Conservation (phyloP, 805 yeast genomes). For the Pichia rugopelliculosa region DNA sequence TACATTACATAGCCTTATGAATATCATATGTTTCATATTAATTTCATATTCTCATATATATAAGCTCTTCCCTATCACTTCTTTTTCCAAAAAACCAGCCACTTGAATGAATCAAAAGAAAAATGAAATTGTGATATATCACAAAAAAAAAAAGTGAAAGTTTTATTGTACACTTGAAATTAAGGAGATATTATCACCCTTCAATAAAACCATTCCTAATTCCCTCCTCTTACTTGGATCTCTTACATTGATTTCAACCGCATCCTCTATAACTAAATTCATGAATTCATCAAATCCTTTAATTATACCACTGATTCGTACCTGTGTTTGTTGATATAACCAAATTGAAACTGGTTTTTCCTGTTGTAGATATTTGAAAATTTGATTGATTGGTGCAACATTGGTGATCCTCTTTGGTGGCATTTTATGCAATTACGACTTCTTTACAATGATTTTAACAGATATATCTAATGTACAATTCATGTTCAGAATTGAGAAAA, state of each 20-base stretch:
- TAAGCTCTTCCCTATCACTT: not conserved
- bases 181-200: slow-evolving; percentile 90
- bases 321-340: slow-evolving; percentile 79
- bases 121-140: slow-evolving; percentile 9
- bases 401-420: slow-evolving; percentile 41
- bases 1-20: no score
- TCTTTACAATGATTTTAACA: no score
- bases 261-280: slow-evolving; percentile 65
- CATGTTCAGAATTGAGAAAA: no score
- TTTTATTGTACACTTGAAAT: slow-evolving; percentile 34
- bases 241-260: slow-evolving; percentile 52
- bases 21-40: not conserved
- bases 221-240: slow-evolving; percentile 34
- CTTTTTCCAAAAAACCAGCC: not conserved
- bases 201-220: slow-evolving; percentile 72
- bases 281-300: slow-evolving; percentile 96
- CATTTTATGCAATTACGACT: no score
- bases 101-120: not conserved
- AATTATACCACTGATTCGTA: slow-evolving; percentile 73
- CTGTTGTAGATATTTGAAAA: slow-evolving; percentile 80
- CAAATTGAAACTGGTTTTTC: slow-evolving; percentile 76
- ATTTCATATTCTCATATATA: not conserved
- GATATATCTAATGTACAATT: no score
- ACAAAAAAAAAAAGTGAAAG: not conserved
- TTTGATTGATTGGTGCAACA: slow-evolving; percentile 87